phyloP scores from a whole-genome alignment of 1,284 basidiomycete species.

The Cutaneotrichosporon spelunceum region DNA sequence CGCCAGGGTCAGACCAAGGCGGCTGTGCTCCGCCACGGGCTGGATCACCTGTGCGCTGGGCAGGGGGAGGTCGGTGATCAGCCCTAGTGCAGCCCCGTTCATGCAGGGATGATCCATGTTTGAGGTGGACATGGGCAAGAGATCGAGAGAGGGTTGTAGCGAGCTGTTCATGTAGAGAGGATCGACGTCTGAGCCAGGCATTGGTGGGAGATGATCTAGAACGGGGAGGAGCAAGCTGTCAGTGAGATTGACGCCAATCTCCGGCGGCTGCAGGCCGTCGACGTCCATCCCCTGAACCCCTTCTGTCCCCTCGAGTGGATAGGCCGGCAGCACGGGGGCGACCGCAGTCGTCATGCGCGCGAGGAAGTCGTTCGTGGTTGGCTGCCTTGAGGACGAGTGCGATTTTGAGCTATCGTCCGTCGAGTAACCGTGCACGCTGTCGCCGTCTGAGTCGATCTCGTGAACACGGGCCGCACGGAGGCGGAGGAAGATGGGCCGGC shows the following conservation, averaged over 20 bases:
- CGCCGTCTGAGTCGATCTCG: conserved; percentile 44
- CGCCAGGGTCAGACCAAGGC: not conserved
- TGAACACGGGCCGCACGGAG: conserved; percentile 15
- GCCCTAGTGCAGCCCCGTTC: not conserved
- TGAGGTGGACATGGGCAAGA: not conserved
- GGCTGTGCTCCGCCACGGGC: not conserved
- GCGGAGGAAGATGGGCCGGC: not conserved
- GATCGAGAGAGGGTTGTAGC: not conserved
- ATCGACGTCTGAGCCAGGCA: not conserved
- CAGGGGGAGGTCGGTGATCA: not conserved
- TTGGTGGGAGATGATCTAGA: not conserved
- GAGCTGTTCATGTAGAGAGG: not conserved
- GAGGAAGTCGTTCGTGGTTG: conserved; percentile 16
- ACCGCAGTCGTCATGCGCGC: conserved; percentile 7
- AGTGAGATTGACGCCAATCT: not conserved
- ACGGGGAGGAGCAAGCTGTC: not conserved
- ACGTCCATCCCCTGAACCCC: not conserved
- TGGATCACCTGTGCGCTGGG: not conserved
- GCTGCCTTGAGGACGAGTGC: not conserved
- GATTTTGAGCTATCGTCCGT: conserved; percentile 22
- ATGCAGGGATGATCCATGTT: not conserved
- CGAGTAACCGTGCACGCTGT: conserved; percentile 38
- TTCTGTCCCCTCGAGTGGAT: not conserved
- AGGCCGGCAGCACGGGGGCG: not conserved
- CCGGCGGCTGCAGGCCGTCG: not conserved